phyloP scores from a whole-genome alignment of 2,329 filamentous ascomycete genomes.

The Seiridium unicorne region DNA sequence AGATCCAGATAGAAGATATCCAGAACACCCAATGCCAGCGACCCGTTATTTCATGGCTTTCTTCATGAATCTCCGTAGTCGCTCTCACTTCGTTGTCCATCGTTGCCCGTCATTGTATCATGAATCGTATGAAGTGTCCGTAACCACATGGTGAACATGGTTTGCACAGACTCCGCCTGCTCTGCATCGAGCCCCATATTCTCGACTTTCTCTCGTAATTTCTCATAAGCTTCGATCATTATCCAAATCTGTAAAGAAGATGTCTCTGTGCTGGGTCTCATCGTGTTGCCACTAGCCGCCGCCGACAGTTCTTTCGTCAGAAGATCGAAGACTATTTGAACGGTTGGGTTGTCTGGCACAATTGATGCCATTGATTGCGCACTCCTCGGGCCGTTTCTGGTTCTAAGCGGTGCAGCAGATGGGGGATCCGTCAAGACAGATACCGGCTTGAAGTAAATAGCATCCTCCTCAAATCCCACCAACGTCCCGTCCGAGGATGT shows the following conservation, averaged over 20 bases:
- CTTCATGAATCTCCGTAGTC: slow-evolving; percentile 27
- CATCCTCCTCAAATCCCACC: slow-evolving; percentile 40
- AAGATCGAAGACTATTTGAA: slow-evolving; percentile 51
- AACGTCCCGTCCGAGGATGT: slow-evolving; percentile 35
- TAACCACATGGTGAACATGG: slow-evolving; percentile 52
- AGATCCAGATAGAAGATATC: too few species aligned
- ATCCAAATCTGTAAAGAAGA: slow-evolving; percentile 51
- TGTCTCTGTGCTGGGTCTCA: slow-evolving; percentile 27
- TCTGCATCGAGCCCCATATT: slow-evolving; percentile 25
- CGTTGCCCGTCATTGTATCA: slow-evolving; percentile 30
- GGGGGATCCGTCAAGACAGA: slow-evolving; percentile 35
- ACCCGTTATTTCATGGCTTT: neutral
- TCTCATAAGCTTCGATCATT: slow-evolving; percentile 60
- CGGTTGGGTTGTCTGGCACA: slow-evolving; percentile 34
- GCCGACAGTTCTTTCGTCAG: slow-evolving; percentile 49
- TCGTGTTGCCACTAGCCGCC: slow-evolving; percentile 26
- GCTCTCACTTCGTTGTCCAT: slow-evolving; percentile 27
- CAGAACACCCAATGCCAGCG: too few species aligned
- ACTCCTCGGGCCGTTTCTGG: slow-evolving; percentile 1
- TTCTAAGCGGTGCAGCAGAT: slow-evolving; percentile 14
- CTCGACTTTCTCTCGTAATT: slow-evolving; percentile 44
- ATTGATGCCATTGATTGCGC: slow-evolving; percentile 13
- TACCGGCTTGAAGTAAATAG: slow-evolving; percentile 44
- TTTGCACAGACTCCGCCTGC: slow-evolving; percentile 31
- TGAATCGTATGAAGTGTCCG: slow-evolving; percentile 47